Percentiles rank a stretch among this genome's conserved stretches.
phyloP scores from a whole-genome alignment of 768 basidiomycete genomes.

The Lentinula sp. region DNA sequence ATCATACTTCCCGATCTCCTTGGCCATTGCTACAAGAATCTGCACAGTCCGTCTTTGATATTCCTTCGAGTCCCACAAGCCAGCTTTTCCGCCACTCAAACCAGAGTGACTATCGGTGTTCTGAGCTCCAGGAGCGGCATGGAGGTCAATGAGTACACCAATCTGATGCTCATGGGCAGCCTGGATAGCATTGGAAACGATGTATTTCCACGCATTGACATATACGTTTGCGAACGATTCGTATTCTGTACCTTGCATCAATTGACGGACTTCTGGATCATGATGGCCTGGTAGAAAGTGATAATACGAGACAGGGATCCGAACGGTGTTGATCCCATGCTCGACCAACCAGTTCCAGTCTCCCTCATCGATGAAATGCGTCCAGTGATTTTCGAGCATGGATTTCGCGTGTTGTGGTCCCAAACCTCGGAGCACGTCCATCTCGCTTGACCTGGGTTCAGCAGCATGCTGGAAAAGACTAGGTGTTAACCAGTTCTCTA shows the following conservation, averaged over 20 bases:
- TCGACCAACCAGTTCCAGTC: constrained; percentile 61
- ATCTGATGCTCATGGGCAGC: constrained; percentile 51
- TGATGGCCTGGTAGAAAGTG: constrained; percentile 15
- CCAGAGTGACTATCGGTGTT: constrained; percentile 65
- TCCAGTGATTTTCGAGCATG: constrained; percentile 66
- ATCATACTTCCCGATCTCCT: constrained; percentile 29
- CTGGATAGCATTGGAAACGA: constrained; percentile 47
- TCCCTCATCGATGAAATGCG: constrained; percentile 56
- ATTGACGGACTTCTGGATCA: not conserved
- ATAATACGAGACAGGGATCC: constrained; percentile 47
- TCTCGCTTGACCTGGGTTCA: constrained; percentile 56
- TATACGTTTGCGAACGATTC: constrained; percentile 41
- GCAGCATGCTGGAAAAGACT: constrained; percentile 48
- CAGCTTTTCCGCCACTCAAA: constrained; percentile 43
- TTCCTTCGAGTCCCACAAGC: constrained; percentile 40
- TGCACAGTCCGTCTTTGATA: constrained; percentile 37
- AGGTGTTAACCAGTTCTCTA: constrained; percentile 72
- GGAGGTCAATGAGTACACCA: constrained; percentile 78
- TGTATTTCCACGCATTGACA: constrained; percentile 61
- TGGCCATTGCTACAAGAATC: constrained; percentile 38
- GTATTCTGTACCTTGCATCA: constrained; percentile 60
- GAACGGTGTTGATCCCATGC: constrained; percentile 55
- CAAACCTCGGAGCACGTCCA: constrained; percentile 58
- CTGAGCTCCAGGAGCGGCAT: constrained; percentile 72
- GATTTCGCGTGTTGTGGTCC: constrained; percentile 20